Evolutionary conservation across 1,139 yeast genomes (phyloP), one percentile per base, ranked within the genome.

Genomic region (Yamadazyma atlantica): DNA sequence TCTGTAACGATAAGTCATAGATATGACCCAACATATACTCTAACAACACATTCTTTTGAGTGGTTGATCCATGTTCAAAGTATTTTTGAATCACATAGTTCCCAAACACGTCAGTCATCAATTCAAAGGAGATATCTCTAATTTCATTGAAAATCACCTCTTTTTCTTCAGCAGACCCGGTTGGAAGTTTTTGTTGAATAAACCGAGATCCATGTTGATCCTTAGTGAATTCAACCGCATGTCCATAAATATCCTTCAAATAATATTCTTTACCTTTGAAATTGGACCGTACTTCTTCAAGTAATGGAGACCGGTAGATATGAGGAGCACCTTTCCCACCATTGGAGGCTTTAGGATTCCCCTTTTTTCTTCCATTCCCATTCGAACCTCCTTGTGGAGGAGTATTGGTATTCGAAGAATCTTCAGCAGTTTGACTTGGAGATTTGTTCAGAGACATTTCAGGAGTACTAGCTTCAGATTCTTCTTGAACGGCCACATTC

Each of bases 191-290:
- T 51, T 89, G 95, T 63, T 92, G 99, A 46, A 92, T 90, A 51
- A 92, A 94, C 45, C 99, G 72, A 4, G 97, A 89, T 3, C 98
- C 98, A 58, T 90, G 95, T 60, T 92, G 99, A 62, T 94, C 98
- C 48, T 88, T 88, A 39, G 96, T 82, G 55, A 92, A 92, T 60
- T 92, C 98, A 41, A 85, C 73, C 4, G 94, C 94, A 59, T 87
- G 92, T 4, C 96, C 96, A 51, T 80, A 78, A 30, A 92, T 83
- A 54, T 87, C 95, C 42, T 73, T 76, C 47, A 92, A 70, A 34
- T 69, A 73, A 55, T 80, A 82, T 32, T 75, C 78, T 46, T 78
- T 84, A 33, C 74, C 80, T 47, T 73, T 74, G 40, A 81, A 70
- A 54, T 81, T 83, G 39, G 80, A 76, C 39, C 97, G 78, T 44